Conservation (phyloP, 2,329 filamentous ascomycete genomes). For the Tolypocladium album region DNA sequence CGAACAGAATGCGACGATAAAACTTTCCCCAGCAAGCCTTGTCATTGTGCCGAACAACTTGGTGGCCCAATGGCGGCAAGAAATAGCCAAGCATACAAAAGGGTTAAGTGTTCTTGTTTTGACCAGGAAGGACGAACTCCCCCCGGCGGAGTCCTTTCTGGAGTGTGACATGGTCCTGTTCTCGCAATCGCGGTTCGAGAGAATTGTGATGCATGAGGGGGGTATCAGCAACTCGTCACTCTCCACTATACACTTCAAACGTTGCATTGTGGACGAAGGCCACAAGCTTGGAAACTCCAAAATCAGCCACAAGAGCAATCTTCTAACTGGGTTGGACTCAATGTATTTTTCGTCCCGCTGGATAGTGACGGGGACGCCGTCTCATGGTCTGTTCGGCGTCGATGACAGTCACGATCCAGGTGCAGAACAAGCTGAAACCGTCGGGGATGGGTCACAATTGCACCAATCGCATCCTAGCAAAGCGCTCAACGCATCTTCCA, state of each 20-base stretch:
- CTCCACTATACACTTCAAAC: conserved; percentile 67
- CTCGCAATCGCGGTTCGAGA: conserved; percentile 62
- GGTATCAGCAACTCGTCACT: conserved; percentile 44
- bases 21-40: conserved; percentile 59
- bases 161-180: conserved; percentile 70
- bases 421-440: conserved; percentile 4
- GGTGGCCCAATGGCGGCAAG: conserved; percentile 70
- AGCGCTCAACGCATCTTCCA: conserved; percentile 19
- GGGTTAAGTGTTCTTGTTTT: conserved; percentile 56
- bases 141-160: conserved; percentile 45
- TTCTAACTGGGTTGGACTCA: conserved; percentile 39
- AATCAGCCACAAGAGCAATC: conserved; percentile 41
- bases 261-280: conserved; percentile 87
- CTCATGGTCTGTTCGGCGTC: conserved; percentile 69
- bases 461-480: conserved; percentile 9
- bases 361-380: conserved; percentile 87
- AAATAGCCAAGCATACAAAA: conserved; percentile 68
- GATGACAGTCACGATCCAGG: conserved; percentile 6
- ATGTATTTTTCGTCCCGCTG: conserved; percentile 64
- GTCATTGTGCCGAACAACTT: conserved; percentile 78
- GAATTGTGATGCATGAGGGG: conserved; percentile 28
- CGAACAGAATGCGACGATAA: conserved; percentile 38
- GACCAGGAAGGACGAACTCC: conserved; percentile 42
- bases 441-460: conserved; percentile 12
- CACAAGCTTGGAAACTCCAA: conserved; percentile 67